Percentiles rank a stretch among this genome's conserved stretches.
Conservation (phyloP, 345 rosid species). For the Psidium friedrichsthalianum region DNA sequence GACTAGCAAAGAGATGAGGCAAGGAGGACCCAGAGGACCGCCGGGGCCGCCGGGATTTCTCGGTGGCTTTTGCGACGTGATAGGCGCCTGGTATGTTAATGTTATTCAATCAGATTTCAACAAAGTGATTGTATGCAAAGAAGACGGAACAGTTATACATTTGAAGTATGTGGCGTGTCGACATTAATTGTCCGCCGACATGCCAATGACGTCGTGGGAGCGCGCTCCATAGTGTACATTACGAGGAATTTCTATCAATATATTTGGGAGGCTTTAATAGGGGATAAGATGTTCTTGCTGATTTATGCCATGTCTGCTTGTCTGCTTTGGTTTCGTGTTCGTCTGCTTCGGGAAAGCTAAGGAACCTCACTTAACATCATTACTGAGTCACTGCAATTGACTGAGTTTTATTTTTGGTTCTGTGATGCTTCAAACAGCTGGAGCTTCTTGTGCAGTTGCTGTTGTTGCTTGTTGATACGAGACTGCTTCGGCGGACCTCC, state of each 20-base stretch:
- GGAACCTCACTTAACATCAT: not conserved
- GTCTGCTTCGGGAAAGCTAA: not conserved
- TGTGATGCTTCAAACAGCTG: constrained; percentile 6
- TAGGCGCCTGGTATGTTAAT: not conserved
- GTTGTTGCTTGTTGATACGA: constrained; percentile 29
- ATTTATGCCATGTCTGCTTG: not conserved
- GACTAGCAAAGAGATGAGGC: not conserved
- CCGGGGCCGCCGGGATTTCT: not conserved
- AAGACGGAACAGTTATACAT: not conserved
- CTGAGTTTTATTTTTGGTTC: not conserved
- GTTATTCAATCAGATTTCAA: not conserved
- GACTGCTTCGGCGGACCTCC: constrained; percentile 18
- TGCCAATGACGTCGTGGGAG: not conserved
- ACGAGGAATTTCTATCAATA: not conserved
- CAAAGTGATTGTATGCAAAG: not conserved
- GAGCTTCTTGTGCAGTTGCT: constrained; percentile 26
- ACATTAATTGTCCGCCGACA: not conserved
- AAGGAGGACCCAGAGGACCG: not conserved
- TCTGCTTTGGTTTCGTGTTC: not conserved
- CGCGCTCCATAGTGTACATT: not conserved
- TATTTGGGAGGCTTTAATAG: not conserved
- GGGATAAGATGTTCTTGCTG: fast-evolving
- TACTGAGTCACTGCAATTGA: not conserved
- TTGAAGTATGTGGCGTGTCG: not conserved
- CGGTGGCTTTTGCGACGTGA: not conserved